Conservation (phyloP, 805 yeast genomes). For the Nakazawaea populi region DNA sequence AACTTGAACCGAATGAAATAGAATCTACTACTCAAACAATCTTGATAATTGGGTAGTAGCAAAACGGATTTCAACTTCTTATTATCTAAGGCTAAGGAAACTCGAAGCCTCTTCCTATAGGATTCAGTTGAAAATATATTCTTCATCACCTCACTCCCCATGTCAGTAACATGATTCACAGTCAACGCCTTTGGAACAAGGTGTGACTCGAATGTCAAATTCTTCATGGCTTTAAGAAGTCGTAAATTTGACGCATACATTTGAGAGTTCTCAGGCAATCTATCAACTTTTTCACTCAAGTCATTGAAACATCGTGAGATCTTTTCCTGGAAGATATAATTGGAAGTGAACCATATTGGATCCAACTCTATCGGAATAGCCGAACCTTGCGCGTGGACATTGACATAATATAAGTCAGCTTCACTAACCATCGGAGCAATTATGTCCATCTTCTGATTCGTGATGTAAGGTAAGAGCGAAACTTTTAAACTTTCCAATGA, state of each 20-base stretch:
- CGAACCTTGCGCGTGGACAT: slow-evolving; percentile 42
- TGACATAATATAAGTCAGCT: slow-evolving; percentile 41
- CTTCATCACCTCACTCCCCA: background rate
- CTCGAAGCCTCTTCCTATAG: background rate
- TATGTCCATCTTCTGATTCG: background rate
- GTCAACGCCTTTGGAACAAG: background rate
- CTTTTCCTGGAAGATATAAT: slow-evolving; percentile 8
- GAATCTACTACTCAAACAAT: background rate
- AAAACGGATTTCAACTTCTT: background rate
- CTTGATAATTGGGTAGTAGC: background rate
- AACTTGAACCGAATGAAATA: background rate
- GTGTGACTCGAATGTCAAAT: background rate
- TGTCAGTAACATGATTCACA: background rate
- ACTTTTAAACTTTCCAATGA: background rate
- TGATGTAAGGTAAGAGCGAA: background rate
- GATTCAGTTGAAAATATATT: background rate
- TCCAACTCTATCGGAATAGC: slow-evolving; percentile 39
- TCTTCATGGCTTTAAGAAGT: background rate
- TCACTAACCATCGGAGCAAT: background rate
- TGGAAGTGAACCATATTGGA: slow-evolving; percentile 22
- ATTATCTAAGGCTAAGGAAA: background rate
- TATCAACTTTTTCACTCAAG: background rate
- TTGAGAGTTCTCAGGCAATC: background rate
- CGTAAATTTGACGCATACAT: background rate
- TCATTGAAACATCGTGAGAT: background rate